These are phyloP conservation scores for Yamadazyma dushanensis DNA, from an alignment of 1,139 yeast species.

Conservation along the genomic window DNA sequence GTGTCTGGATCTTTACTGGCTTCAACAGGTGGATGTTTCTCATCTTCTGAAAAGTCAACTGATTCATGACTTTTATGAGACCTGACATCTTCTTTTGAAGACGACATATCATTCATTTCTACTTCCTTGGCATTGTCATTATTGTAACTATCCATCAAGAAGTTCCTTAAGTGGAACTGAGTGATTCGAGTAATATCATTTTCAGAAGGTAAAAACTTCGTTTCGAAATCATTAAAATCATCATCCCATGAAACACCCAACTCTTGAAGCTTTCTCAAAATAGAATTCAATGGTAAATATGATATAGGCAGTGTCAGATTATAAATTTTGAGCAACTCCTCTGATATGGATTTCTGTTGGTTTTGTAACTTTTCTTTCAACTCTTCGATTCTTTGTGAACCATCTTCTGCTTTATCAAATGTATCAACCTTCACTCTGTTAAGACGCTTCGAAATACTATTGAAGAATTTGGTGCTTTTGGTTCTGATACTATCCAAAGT, in stretches of 20 bases:
- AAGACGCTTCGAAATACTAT: constrained; percentile 69
- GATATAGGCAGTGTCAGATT: constrained; percentile 59
- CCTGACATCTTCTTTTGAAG: constrained; percentile 5
- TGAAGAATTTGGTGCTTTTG: constrained; percentile 64
- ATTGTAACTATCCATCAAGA: constrained; percentile 57
- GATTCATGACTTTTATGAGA: constrained; percentile 5
- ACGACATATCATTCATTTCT: constrained; percentile 13
- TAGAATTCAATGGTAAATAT: constrained; percentile 67
- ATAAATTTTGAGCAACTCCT: constrained; percentile 54
- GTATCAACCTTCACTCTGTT: constrained; percentile 81
- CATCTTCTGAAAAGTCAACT: constrained; percentile 2
- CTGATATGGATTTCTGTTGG: constrained; percentile 50
- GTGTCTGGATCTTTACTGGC: constrained; percentile 2
- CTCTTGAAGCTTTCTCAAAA: constrained; percentile 73
- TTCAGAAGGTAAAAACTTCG: constrained; percentile 81
- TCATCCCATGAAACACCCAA: constrained; percentile 85
- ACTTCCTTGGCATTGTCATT: constrained; percentile 17
- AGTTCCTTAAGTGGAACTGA: constrained; percentile 78
- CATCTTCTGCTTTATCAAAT: constrained; percentile 71
- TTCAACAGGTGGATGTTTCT: neutral
- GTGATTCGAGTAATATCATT: constrained; percentile 91
- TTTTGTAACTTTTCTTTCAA: constrained; percentile 52
- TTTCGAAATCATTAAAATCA: constrained; percentile 83
- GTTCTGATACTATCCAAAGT: constrained; percentile 54
- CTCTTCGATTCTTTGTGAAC: constrained; percentile 57